phyloP scores from a whole-genome alignment of 2,329 filamentous ascomycete genomes.

The Arthrinium puccinioides region DNA sequence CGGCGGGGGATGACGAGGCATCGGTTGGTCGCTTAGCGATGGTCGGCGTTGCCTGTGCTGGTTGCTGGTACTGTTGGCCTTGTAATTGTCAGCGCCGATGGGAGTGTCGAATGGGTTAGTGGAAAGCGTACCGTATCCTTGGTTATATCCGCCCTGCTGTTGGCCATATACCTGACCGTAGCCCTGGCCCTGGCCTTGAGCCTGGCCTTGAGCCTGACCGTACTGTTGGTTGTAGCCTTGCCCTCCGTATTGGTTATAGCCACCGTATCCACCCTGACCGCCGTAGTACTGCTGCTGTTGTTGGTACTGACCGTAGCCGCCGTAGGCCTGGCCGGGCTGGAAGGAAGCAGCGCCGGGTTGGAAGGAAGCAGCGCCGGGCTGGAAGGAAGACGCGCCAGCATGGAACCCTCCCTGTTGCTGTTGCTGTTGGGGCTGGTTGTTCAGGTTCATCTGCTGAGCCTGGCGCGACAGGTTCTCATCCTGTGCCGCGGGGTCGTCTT shows the following conservation, averaged over 20 bases:
- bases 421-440: slow-evolving; percentile 34
- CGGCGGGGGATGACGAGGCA: slow-evolving; percentile 29
- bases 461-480: slow-evolving; percentile 73
- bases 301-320: slow-evolving; percentile 2
- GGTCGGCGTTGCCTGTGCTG: slow-evolving; percentile 36
- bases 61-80: slow-evolving; percentile 40
- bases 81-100: slow-evolving; percentile 4
- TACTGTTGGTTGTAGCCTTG: slow-evolving; percentile 47
- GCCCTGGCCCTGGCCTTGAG: slow-evolving; percentile 24
- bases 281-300: slow-evolving; percentile 23
- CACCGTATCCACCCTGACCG: slow-evolving; percentile 58
- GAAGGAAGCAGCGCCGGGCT: slow-evolving; percentile 62
- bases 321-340: slow-evolving; percentile 56
- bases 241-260: slow-evolving; percentile 43
- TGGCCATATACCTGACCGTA: slow-evolving; percentile 36
- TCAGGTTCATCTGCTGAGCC: slow-evolving; percentile 69
- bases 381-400: slow-evolving; percentile 49
- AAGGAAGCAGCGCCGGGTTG: slow-evolving; percentile 49
- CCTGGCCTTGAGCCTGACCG: slow-evolving; percentile 40
- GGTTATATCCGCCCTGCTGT: slow-evolving; percentile 34
- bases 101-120: neutral
- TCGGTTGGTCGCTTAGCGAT: slow-evolving; percentile 57
- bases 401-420: slow-evolving; percentile 38
- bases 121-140: slow-evolving; percentile 29
- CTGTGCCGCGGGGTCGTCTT: slow-evolving; percentile 75